Evolutionary conservation across 257 asterid species (phyloP).

Genomic region (Cynanchum wilfordii): DNA sequence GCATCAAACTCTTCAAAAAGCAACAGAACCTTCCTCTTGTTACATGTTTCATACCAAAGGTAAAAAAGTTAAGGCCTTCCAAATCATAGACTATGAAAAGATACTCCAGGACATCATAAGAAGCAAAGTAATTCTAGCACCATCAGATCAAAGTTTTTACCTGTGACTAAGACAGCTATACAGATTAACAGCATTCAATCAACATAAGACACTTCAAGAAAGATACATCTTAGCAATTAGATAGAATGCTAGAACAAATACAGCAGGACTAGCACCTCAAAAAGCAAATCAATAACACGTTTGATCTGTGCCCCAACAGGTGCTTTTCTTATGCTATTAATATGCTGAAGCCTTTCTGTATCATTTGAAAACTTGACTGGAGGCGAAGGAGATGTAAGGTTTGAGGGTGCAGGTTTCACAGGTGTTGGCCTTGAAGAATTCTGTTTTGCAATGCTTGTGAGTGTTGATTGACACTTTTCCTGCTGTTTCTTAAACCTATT

Average conservation of each 20-base stretch:
- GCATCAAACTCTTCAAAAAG: neutral
- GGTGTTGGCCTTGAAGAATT: slow-evolving; percentile 17
- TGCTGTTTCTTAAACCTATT: slow-evolving; percentile 56
- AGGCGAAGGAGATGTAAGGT: slow-evolving; percentile 44
- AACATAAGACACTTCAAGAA: neutral
- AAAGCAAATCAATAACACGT: slow-evolving; percentile 81
- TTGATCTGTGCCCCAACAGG: slow-evolving; percentile 95
- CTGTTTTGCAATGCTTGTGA: slow-evolving; percentile 21
- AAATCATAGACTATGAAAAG: neutral
- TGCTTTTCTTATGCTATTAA: slow-evolving; percentile 86
- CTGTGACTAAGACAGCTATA: slow-evolving; percentile 7
- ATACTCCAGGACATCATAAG: neutral
- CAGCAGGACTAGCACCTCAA: slow-evolving; percentile 45
- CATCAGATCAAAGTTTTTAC: neutral
- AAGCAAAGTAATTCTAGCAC: neutral
- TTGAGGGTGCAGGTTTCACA: slow-evolving; percentile 24
- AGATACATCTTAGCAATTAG: neutral
- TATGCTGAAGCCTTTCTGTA: slow-evolving; percentile 78
- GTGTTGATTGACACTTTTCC: slow-evolving; percentile 60
- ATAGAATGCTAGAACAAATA: neutral
- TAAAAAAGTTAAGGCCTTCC: neutral
- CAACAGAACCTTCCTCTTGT: neutral
- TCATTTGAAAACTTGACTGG: slow-evolving; percentile 74
- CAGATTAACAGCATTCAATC: slow-evolving; percentile 4
- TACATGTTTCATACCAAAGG: neutral